Evolutionary conservation across 2,329 filamentous ascomycete genomes (phyloP), one percentile per base, ranked within the genome.

Genomic region (Neofusicoccum laricinum): DNA sequence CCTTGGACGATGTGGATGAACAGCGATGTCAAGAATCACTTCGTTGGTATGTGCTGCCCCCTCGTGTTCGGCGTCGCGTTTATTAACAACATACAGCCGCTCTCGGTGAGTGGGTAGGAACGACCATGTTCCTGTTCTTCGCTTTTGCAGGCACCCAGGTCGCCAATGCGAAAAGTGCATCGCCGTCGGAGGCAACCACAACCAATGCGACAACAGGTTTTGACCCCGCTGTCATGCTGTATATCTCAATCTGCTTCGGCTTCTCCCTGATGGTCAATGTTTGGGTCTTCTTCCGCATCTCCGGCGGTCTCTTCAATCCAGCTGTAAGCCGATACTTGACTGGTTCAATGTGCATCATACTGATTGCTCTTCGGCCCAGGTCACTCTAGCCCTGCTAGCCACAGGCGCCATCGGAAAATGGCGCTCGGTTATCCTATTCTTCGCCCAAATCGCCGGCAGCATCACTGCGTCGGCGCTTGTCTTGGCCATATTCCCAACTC

Each of bases 161-260:
- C 21, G 77, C 80, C 66, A 83, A 82, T 71, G 77, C 61, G 73
- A 72, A 34, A 74, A 79, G 53, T n/a, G 7, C 65, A 77, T 65
- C 65, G 50, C 65, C 1, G 62, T 67, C 46, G 67, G 68, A 49
- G 73, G 75, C 19, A 34, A 80, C 80, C 1, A 82, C 80, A 0
- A 80, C 81, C 0, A 77, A 78, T 61, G 79, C 74, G 11, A 70
- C 74, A 1, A 80, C 80, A 0, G 79, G 79, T 8, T 81, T 81
- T 67, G 77, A 80, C n/a, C 73, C 79, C 14, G 70, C 73, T 3
- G 79, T 79, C 3, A 72, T 77, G 40, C 71, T 78, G 17, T 79
- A 76, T 53, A 66, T 78, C 10, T 77, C 73, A 51, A 75, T 78
- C 21, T 73, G 71, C 48, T 64, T 78, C 63, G 71, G 71, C 12